phyloP scores from a whole-genome alignment of 495 filamentous ascomycete genomes.

The Annulohypoxylon moriforme region DNA sequence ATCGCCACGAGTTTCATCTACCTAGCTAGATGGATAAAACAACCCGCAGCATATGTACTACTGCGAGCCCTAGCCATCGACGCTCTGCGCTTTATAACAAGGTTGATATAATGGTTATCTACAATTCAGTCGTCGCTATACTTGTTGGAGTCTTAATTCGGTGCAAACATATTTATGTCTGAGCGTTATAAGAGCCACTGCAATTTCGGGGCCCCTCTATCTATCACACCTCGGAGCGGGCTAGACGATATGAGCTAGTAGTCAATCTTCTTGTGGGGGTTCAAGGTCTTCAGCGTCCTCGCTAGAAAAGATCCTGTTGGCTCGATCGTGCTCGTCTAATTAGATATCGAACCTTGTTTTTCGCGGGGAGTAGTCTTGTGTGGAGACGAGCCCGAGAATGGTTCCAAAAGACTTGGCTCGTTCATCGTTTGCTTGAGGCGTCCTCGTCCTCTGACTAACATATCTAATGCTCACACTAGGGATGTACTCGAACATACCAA shows the following conservation, averaged over 20 bases:
- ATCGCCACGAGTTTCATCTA: slow-evolving; percentile 29
- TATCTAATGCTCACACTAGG: background rate
- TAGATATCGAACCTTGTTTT: slow-evolving; percentile 4
- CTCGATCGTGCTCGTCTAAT: slow-evolving; percentile 3
- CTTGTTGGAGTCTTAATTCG: slow-evolving; percentile 23
- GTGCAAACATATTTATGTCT: slow-evolving; percentile 2
- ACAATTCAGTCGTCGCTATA: background rate
- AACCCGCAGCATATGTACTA: background rate
- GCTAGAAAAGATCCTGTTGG: background rate
- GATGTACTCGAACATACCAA: background rate
- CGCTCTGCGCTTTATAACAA: slow-evolving; percentile 10
- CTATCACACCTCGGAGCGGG: slow-evolving; percentile 5
- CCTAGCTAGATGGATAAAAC: slow-evolving; percentile 1
- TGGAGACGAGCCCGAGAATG: slow-evolving; percentile 13
- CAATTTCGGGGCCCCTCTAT: slow-evolving; percentile 19
- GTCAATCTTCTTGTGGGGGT: slow-evolving; percentile 1
- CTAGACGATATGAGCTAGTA: slow-evolving; percentile 22
- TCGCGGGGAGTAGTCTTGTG: background rate
- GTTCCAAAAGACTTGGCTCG: slow-evolving; percentile 1
- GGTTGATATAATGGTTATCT: slow-evolving; percentile 16
- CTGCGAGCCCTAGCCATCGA: slow-evolving; percentile 1
- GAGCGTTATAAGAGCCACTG: slow-evolving; percentile 15
- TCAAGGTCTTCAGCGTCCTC: slow-evolving; percentile 11
- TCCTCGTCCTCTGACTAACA: background rate
- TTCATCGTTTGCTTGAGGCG: background rate